Evolutionary conservation across 2,329 filamentous ascomycete genomes (phyloP).

Genomic region (Cladosporium cucumerinum): DNA sequence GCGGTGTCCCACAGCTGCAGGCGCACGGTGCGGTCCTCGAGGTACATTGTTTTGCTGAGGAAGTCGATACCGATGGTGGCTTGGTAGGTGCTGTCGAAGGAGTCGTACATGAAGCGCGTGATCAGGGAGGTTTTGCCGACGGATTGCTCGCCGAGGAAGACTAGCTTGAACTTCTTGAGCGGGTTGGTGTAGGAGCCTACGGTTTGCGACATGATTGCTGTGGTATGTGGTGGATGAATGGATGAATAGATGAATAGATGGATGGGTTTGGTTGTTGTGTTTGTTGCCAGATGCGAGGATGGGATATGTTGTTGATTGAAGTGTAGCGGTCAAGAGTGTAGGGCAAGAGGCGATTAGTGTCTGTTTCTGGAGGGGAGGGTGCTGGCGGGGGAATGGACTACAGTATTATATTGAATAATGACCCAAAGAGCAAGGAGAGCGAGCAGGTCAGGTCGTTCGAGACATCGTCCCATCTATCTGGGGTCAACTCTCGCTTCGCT

Average conservation of each 20-base stretch:
- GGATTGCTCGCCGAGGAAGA: constrained; percentile 99
- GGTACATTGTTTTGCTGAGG: constrained; percentile 99
- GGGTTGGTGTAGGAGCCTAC: constrained; percentile 95
- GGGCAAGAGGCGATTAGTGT: neutral
- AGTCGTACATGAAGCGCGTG: constrained; percentile 99
- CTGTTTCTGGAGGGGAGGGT: neutral
- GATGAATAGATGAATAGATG: neutral
- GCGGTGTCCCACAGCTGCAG: constrained; percentile 98
- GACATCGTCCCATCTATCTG: neutral
- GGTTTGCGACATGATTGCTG: constrained; percentile 70
- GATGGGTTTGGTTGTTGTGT: neutral
- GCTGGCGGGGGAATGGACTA: neutral
- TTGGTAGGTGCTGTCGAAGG: constrained; percentile 99
- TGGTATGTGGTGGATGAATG: neutral
- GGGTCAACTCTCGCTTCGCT: neutral
- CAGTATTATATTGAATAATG: neutral
- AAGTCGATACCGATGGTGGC: constrained; percentile 99
- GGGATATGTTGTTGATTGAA: neutral
- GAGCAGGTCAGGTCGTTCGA: neutral
- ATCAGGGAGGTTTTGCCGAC: constrained; percentile 98
- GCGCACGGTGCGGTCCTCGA: constrained; percentile 95
- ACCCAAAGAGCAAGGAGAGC: neutral
- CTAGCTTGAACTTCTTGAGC: constrained; percentile 99
- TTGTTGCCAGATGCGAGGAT: neutral
- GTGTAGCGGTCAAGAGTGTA: neutral